A percentile compares a stretch with the other conserved stretches of the same genome.
phyloP scores from a whole-genome alignment of 2,329 filamentous ascomycete genomes.

The Phyllosticta capitalensis region DNA sequence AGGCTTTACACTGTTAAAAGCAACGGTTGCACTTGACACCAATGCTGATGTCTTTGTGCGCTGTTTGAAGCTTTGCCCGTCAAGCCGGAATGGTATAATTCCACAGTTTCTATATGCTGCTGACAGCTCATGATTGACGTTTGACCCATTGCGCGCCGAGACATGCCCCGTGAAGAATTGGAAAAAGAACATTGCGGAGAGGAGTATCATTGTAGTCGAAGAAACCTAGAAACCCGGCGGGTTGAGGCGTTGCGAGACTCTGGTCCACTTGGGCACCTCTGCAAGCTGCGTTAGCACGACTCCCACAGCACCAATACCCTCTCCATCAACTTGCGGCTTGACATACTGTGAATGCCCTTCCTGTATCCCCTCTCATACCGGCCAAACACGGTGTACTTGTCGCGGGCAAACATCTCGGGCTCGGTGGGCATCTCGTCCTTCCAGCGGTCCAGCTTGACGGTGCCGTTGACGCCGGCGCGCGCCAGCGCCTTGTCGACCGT shows the following conservation, averaged over 20 bases:
- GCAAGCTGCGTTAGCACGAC: background rate
- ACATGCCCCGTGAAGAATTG: background rate
- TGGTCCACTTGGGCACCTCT: conserved; percentile 65
- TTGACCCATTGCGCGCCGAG: background rate
- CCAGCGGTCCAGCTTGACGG: conserved; percentile 78
- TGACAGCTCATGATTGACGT: too few species aligned
- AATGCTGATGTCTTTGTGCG: too few species aligned
- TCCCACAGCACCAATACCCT: background rate
- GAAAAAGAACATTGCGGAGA: too few species aligned
- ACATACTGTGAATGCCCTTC: conserved; percentile 95
- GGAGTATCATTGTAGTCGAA: background rate
- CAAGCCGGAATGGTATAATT: too few species aligned
- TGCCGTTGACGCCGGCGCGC: conserved; percentile 53
- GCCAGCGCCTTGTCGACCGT: conserved; percentile 70
- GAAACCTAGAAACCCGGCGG: conserved; percentile 73
- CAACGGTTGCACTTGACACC: too few species aligned
- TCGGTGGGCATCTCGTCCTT: conserved; percentile 94
- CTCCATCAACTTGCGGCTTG: background rate
- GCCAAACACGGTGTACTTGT: conserved; percentile 98
- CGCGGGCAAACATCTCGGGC: conserved; percentile 86
- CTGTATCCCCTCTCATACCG: conserved; percentile 90
- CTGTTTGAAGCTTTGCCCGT: too few species aligned
- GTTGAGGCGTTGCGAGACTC: conserved; percentile 87
- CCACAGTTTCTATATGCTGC: too few species aligned
- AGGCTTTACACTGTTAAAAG: too few species aligned